Conservation (phyloP, 208 protist genomes). For the Leishmania gerbilli region DNA sequence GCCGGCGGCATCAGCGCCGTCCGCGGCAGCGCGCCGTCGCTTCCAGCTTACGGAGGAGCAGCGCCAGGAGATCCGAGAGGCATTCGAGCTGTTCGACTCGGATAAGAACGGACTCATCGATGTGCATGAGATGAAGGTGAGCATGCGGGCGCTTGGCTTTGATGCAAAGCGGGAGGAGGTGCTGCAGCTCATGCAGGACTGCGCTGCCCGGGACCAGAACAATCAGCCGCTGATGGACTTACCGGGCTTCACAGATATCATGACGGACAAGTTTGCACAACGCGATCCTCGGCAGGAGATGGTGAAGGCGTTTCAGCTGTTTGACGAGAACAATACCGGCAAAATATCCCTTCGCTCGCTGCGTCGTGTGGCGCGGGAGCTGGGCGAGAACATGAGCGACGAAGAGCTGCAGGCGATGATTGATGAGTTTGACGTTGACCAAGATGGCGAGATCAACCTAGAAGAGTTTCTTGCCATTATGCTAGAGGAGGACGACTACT, state of each 20-base stretch:
- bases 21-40: slow-evolving; percentile 63
- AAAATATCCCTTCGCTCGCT: slow-evolving; percentile 95
- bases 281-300: slow-evolving; percentile 95
- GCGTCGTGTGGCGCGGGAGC: slow-evolving; percentile 91
- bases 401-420: slow-evolving; percentile 98
- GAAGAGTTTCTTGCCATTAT: slow-evolving; percentile 97
- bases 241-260: slow-evolving; percentile 91
- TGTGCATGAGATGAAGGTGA: slow-evolving; percentile 99
- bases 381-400: slow-evolving; percentile 96
- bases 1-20: slow-evolving; percentile 27
- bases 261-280: slow-evolving; percentile 93
- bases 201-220: slow-evolving; percentile 78
- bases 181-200: slow-evolving; percentile 88
- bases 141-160: slow-evolving; percentile 99
- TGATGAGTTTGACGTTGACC: slow-evolving; percentile 96
- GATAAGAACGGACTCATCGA: slow-evolving; percentile 97
- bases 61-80: slow-evolving; percentile 99
- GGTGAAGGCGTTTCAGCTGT: slow-evolving; percentile 96
- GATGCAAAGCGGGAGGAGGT: slow-evolving; percentile 97
- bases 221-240: slow-evolving; percentile 90
- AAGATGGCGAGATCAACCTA: slow-evolving; percentile 95
- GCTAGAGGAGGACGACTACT: slow-evolving; percentile 93
- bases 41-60: slow-evolving; percentile 98
- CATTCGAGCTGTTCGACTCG: slow-evolving; percentile 99
- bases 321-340: slow-evolving; percentile 96